Base-by-base conservation (phyloP, 768 basidiomycete species). In the Roridomyces roridus region DNA sequence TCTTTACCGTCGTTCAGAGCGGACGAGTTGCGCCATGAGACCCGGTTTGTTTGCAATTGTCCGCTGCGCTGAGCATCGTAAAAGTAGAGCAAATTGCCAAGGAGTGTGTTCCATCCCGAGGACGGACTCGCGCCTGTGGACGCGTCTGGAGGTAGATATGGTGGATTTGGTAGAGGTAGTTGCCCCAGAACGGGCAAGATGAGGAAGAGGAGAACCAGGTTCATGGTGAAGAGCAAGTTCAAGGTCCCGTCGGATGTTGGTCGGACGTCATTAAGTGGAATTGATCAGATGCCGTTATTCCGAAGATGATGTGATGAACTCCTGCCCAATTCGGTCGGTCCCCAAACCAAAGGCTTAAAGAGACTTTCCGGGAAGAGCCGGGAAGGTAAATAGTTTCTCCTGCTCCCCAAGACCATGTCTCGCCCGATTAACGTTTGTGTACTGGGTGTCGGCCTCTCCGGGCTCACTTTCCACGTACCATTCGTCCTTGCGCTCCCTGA, bases 1-100 rank as follows among this genome's bases (percentile, higher is more conserved):
- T 93, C 89, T 55, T 77, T 71, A 14, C 94, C 96, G 72, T 98
- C 96, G 31, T 85, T 74, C 21, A 88, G 64, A 17, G 85, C 83
- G 65, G 91, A 93, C 52, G 88, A 82, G 65, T 97, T 97, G 48
- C 95, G 79, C 96, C 96, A 98, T 23, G 82, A 67, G 2, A 96
- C 92, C 36, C 95, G 82, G 57, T 91, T 92, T 5, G 77, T 77
- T 12, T 73, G 65, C 17, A 34, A 36, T 0, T 88, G 82, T 15
- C 95, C 95, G 50, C 90, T 91, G 18, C 95, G 80, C 67, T 97
- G 95, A 1, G 88, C 94, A 59, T 97, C 95, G 67, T 95, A 97
- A 71, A 96, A 96, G 67, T 86, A 96, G 24, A 96, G 69, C 24
- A 89, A 71, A 69, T 89, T 86, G 4, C 94, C 95, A 0, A 96